Base-by-base conservation (phyloP, 1,139 yeast genomes). In the Suhomyces guaymorum region DNA sequence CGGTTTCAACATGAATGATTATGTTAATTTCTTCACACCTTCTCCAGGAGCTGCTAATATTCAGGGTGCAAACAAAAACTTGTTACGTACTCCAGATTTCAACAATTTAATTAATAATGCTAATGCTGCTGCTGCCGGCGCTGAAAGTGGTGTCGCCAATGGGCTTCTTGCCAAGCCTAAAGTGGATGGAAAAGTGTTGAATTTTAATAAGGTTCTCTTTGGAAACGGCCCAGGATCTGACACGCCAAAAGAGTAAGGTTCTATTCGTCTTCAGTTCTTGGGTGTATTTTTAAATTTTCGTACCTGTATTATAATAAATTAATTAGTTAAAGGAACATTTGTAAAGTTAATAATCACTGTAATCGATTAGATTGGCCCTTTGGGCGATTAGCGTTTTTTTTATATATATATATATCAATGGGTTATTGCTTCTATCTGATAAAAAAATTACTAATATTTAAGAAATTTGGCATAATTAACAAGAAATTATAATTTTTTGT, bases 1-100 rank as follows among this genome's bases (percentile, higher is more conserved):
- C 3, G 88, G 87, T 7, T 85, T 86, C 62, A 84, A 86, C 55
- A 78, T 86, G 80, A 82, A 79, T 51, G 95, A 86, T 53, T 86
- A 85, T 55, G 84, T 87, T 28, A 82, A 83, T 53, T 77, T 82
- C 49, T 80, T 82, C 51, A 80, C 88, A 1, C 94, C 94, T 4
- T 79, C 87, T 5, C 92, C 92, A 1, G 73, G 73, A 2, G 59
- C 61, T 11, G 63, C 44, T 35, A 26, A 43, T 21, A 37, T 41
- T 11, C 47, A 42, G 12, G 33, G 43, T 22, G 36, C 39, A 16
- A 51, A 49, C 37, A 60, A 59, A 32, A 62, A 60, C 40, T 57
- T 68, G 36, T 51, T 67, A 40, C 63, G 63, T 36, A 69, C 75
- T 4, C 75, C 75, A 0, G 75, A 70, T 48, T 66, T 68, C 44